Evolutionary conservation across 176 grass and related monocot genomes (phyloP).

Genomic region (Carex kokanica): DNA sequence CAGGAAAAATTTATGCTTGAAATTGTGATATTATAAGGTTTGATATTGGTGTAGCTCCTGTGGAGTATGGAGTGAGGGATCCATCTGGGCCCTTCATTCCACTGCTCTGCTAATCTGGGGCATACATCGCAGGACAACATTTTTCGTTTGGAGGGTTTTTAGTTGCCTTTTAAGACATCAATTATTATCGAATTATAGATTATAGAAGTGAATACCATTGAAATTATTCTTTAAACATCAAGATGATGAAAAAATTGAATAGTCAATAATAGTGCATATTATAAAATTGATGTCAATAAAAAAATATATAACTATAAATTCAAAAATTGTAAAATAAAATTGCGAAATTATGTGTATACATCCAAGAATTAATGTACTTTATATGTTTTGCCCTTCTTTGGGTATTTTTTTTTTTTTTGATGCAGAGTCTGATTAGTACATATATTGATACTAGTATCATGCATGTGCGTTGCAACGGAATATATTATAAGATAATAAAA

Average conservation of each 20-base stretch:
- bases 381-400: neutral
- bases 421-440: constrained; percentile 18
- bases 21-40: no score
- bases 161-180: neutral
- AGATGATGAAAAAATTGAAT: neutral
- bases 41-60: neutral
- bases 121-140: neutral
- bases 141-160: neutral
- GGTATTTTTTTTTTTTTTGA: neutral
- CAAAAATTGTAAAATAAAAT: neutral
- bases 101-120: neutral
- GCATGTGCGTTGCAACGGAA: no score
- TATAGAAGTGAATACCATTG: neutral
- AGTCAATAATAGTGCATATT: neutral
- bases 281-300: no score
- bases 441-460: no score
- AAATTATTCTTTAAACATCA: neutral
- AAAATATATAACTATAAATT: neutral
- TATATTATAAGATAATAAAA: no score
- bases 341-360: no score
- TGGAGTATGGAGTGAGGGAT: neutral
- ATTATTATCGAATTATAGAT: neutral
- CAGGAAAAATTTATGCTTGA: no score
- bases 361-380: neutral
- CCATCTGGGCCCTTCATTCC: no score